These are phyloP conservation scores for Cystoisospora suis DNA, from an alignment of 169 alveolate species.

Conservation along the genomic window DNA sequence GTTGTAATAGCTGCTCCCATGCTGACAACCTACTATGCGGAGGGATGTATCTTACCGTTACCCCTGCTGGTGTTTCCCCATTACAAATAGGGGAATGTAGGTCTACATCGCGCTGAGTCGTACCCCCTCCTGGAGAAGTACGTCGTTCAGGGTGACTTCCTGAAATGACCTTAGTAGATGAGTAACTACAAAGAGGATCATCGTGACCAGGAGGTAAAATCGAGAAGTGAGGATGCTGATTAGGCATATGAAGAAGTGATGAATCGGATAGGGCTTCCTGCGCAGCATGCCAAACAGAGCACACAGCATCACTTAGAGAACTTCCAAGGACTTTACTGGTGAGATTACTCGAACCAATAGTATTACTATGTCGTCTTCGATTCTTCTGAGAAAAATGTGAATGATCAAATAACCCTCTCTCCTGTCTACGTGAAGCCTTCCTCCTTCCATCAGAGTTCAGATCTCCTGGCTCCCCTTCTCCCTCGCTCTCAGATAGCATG, in stretches of 20 bases:
- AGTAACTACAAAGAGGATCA: too few species aligned
- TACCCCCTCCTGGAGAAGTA: too few species aligned
- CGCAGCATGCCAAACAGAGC: constrained; percentile 59
- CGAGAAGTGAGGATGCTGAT: neutral
- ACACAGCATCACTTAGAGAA: constrained; percentile 4
- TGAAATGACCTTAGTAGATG: too few species aligned
- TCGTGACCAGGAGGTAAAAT: too few species aligned
- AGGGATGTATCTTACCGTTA: too few species aligned
- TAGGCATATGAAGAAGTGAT: neutral
- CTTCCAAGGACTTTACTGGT: neutral
- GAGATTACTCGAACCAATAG: too few species aligned
- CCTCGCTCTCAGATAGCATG: constrained; percentile 19
- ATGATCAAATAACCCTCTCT: neutral
- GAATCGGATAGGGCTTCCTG: constrained; percentile 45
- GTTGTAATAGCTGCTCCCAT: constrained; percentile 53
- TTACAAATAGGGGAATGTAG: too few species aligned
- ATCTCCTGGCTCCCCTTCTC: neutral
- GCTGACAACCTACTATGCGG: too few species aligned
- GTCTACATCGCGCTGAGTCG: too few species aligned
- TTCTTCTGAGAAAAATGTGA: neutral
- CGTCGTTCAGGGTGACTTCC: too few species aligned
- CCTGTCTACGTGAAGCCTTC: neutral
- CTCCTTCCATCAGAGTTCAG: neutral
- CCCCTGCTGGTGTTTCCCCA: too few species aligned
- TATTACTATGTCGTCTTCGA: neutral